Conservation (phyloP, 306 rosid genomes). For the Trifolium fragiferum region DNA sequence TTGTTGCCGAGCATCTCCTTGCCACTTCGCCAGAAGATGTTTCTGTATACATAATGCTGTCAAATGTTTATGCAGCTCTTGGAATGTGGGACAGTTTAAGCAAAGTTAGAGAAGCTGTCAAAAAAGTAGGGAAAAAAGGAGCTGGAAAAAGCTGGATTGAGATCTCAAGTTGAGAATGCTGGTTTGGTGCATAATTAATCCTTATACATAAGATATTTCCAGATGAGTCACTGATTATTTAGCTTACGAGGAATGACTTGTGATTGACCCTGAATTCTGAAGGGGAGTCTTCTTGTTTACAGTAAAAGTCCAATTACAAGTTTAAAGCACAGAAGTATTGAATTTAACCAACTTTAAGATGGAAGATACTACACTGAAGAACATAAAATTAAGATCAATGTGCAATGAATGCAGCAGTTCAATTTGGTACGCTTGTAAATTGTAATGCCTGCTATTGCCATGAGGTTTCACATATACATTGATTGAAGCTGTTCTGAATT, state of each 20-base stretch:
- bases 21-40: slow-evolving; percentile 63
- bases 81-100: slow-evolving; percentile 82
- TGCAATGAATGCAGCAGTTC: slow-evolving; percentile 26
- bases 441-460: neutral
- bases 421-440: slow-evolving; percentile 15
- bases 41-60: slow-evolving; percentile 72
- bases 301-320: slow-evolving; percentile 24
- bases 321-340: slow-evolving; percentile 17
- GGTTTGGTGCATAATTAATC: slow-evolving; percentile 32
- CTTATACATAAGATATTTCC: slow-evolving; percentile 9
- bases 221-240: slow-evolving; percentile 10
- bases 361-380: slow-evolving; percentile 28
- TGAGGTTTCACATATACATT: neutral
- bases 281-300: slow-evolving; percentile 33
- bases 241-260: neutral
- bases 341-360: slow-evolving; percentile 5
- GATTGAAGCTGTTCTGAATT: slow-evolving; percentile 55
- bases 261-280: slow-evolving; percentile 36
- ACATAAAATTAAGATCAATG: neutral
- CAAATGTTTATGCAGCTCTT: slow-evolving; percentile 73
- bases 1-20: slow-evolving; percentile 65
- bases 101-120: slow-evolving; percentile 63
- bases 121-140: slow-evolving; percentile 60
- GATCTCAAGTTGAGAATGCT: slow-evolving; percentile 56
- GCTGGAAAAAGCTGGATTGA: slow-evolving; percentile 95